Evolutionary conservation across 345 rosid species (phyloP).

Genomic region (Anastatica hierochuntica): DNA sequence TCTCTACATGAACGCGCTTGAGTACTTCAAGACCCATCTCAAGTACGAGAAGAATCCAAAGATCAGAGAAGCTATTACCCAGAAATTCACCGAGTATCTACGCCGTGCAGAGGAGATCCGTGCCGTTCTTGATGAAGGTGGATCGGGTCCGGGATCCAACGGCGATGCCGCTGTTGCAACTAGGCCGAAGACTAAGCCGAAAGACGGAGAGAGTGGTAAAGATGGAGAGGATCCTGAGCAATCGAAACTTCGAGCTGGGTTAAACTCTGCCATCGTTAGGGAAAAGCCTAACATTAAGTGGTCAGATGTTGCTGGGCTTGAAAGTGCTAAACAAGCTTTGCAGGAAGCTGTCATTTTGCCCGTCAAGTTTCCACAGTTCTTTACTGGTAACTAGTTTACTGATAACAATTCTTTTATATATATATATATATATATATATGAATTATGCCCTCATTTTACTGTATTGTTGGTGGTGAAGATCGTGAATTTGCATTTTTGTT

Average conservation of each 20-base stretch:
- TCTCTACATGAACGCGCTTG: slow-evolving; percentile 86
- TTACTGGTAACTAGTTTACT: slow-evolving; percentile 46
- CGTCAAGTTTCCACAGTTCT: slow-evolving; percentile 91
- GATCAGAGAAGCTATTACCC: slow-evolving; percentile 73
- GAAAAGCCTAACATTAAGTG: slow-evolving; percentile 87
- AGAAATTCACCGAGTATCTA: slow-evolving; percentile 78
- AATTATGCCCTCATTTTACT: background rate
- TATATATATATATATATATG: no score
- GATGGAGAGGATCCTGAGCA: slow-evolving; percentile 84
- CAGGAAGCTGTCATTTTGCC: slow-evolving; percentile 97
- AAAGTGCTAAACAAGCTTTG: slow-evolving; percentile 80
- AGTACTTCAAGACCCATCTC: slow-evolving; percentile 89
- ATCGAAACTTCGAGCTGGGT: slow-evolving; percentile 65
- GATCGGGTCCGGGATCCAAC: slow-evolving; percentile 56
- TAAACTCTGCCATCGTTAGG: slow-evolving; percentile 73
- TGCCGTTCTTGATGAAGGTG: slow-evolving; percentile 79
- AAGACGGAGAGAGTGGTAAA: slow-evolving; percentile 54
- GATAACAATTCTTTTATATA: no score
- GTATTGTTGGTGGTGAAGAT: background rate
- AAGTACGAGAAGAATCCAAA: slow-evolving; percentile 95
- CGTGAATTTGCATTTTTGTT: background rate
- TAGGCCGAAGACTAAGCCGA: slow-evolving; percentile 59
- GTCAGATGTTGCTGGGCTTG: slow-evolving; percentile 92
- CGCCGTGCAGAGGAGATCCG: slow-evolving; percentile 96
- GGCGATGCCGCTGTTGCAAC: slow-evolving; percentile 75